Conservation (phyloP, 1,139 yeast genomes). For the Saccharomycopsis crataegensis region DNA sequence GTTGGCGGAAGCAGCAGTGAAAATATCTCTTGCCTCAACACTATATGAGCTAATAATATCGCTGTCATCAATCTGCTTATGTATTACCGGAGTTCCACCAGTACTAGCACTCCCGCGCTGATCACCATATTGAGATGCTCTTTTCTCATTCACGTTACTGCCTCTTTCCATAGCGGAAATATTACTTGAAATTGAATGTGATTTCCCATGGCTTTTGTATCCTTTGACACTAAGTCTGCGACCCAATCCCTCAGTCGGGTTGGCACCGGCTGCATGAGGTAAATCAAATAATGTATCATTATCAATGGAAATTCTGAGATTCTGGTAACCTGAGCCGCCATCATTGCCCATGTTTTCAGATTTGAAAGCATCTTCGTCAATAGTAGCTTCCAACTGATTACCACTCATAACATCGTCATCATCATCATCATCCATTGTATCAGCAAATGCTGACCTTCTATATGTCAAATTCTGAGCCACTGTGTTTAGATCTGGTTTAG, state of each 20-base stretch:
- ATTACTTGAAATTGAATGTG: slow-evolving; percentile 17
- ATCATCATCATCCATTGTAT: neutral
- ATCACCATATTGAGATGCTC: neutral
- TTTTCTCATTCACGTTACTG: neutral
- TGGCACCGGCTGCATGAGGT: neutral
- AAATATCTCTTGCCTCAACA: neutral
- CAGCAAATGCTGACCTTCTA: slow-evolving; percentile 16
- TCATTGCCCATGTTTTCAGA: neutral
- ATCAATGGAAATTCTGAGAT: too few relatives aligned
- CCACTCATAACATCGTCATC: neutral
- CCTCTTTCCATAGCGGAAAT: slow-evolving; percentile 7
- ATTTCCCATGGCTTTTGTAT: slow-evolving; percentile 11
- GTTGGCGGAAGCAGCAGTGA: neutral
- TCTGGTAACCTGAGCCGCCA: neutral
- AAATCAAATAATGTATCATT: neutral
- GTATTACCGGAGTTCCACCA: neutral
- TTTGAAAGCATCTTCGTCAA: neutral
- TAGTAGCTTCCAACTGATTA: neutral
- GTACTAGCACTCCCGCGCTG: slow-evolving; percentile 2
- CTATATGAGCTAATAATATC: neutral
- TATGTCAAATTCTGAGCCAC: slow-evolving; percentile 16
- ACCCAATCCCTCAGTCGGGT: neutral
- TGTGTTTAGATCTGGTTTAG: slow-evolving; percentile 15
- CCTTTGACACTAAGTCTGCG: slow-evolving; percentile 9
- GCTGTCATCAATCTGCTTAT: neutral